Evolutionary conservation across 2,329 filamentous ascomycete genomes (phyloP), one percentile per base, ranked within the genome.

Genomic region (Fusarium chuoi): DNA sequence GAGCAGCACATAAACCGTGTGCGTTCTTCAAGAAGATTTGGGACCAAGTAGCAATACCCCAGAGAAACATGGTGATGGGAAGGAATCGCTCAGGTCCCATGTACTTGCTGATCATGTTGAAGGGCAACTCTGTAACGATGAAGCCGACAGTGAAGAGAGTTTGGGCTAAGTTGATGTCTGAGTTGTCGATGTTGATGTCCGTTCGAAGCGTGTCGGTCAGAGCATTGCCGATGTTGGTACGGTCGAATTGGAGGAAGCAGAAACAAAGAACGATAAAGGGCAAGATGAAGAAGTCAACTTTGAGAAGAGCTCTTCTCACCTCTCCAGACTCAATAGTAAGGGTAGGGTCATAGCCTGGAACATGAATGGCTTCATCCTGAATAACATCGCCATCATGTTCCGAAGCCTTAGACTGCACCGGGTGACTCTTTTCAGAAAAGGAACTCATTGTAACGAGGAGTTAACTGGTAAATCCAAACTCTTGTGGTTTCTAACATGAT

Each of bases 161-260:
- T n/a, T 87, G 84, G 1, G 87, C 87, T 13, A 87, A 72, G 58
- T 89, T 89, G 73, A 88, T 84, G 54, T 89, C 83, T 57, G 86
- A 82, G 41, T 87, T 87, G 3, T 82, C 83, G 61, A 89, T 83
- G 20, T 81, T 78, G 11, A 89, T 82, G 63, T 89, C 87, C 7
- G 81, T 66, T 20, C 85, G 82, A 48, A 89, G 83, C 7, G 82
- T 85, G 45, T 88, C 87, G 7, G 87, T 89, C 44, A 89, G 73
- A 6, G 87, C 87, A 39, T 87, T 88, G 62, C 84, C 84, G 60
- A 87, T 87, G 66, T 85, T 86, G 51, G 71, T 80, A 13, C 79
- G 78, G 36, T 82, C 79, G 41, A 82, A 80, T 24, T 82, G 80
- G 6, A 82, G 78, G 45, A 80, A 79, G 39, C 76, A 80, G 39